Conservation (phyloP, 768 basidiomycete genomes). For the Tulasnella calospora region DNA sequence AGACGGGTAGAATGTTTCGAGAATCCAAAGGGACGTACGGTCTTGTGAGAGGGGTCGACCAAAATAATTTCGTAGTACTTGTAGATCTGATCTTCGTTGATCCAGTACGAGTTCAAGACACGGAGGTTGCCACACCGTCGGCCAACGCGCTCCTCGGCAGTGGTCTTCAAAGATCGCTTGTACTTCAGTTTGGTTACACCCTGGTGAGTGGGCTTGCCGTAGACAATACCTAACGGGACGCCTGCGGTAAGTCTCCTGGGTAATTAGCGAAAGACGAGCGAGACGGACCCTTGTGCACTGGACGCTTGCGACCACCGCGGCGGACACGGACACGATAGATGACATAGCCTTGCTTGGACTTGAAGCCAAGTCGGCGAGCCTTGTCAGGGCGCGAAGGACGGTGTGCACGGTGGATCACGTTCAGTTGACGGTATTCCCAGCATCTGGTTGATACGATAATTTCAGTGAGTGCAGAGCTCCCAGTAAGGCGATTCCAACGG, state of each 20-base stretch:
- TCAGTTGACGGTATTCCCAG: constrained; percentile 98
- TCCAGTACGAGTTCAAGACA: constrained; percentile 98
- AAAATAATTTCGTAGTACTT: constrained; percentile 99
- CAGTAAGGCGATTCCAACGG: background rate
- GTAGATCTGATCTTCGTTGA: constrained; percentile 98
- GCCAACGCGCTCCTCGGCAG: constrained; percentile 97
- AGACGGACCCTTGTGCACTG: constrained; percentile 83
- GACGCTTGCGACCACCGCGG: constrained; percentile 98
- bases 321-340: constrained; percentile 97
- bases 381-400: constrained; percentile 99
- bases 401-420: constrained; percentile 96
- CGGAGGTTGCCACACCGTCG: constrained; percentile 93
- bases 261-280: background rate
- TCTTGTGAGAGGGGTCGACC: constrained; percentile 92
- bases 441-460: constrained; percentile 50
- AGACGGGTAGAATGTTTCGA: background rate
- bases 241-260: background rate
- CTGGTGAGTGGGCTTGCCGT: constrained; percentile 98
- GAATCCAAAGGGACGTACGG: constrained; percentile 49
- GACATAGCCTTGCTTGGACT: constrained; percentile 99
- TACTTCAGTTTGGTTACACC: constrained; percentile 99
- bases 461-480: background rate
- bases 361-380: constrained; percentile 97
- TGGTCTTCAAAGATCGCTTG: constrained; percentile 87
- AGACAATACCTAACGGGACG: constrained; percentile 72